phyloP scores from a whole-genome alignment of 495 filamentous ascomycete genomes.

The Aspergillus wentii region DNA sequence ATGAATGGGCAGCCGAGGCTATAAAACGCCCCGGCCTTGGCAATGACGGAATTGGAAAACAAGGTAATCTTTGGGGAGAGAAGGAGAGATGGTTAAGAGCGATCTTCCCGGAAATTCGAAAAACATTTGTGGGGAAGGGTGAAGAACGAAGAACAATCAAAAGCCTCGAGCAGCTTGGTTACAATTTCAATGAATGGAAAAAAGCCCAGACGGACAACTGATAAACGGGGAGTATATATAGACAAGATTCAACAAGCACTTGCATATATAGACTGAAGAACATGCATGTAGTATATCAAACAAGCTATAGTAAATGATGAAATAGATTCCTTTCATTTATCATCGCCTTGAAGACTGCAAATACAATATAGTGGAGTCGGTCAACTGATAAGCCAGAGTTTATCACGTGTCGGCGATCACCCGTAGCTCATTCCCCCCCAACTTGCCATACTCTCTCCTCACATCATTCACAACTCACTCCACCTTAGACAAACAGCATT shows the following conservation, averaged over 20 bases:
- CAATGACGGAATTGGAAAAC: constrained; percentile 53
- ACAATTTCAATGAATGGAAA: constrained; percentile 46
- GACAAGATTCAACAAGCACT: constrained; percentile 2
- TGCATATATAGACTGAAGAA: not conserved
- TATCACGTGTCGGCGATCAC: constrained; percentile 15
- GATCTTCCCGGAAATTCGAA: constrained; percentile 49
- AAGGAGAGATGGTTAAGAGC: constrained; percentile 60
- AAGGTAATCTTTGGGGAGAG: constrained; percentile 61
- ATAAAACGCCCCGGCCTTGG: constrained; percentile 29
- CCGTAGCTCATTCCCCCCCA: constrained; percentile 2
- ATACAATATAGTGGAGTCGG: too few relatives aligned
- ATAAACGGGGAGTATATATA: constrained; percentile 4
- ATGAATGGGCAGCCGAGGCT: constrained; percentile 55
- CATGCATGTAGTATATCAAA: not conserved
- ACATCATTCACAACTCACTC: too few relatives aligned
- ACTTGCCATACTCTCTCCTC: not conserved
- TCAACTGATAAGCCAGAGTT: constrained; percentile 14
- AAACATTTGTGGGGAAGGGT: constrained; percentile 46
- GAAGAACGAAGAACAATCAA: constrained; percentile 37
- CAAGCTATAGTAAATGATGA: too few relatives aligned
- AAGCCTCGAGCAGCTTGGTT: constrained; percentile 55
- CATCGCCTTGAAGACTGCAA: too few relatives aligned
- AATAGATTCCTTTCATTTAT: too few relatives aligned
- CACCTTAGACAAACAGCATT: too few relatives aligned
- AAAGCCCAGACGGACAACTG: constrained; percentile 11